These are phyloP conservation scores for Yamagishiella unicocca DNA, from an alignment of 139 green algal species.

Conservation along the genomic window DNA sequence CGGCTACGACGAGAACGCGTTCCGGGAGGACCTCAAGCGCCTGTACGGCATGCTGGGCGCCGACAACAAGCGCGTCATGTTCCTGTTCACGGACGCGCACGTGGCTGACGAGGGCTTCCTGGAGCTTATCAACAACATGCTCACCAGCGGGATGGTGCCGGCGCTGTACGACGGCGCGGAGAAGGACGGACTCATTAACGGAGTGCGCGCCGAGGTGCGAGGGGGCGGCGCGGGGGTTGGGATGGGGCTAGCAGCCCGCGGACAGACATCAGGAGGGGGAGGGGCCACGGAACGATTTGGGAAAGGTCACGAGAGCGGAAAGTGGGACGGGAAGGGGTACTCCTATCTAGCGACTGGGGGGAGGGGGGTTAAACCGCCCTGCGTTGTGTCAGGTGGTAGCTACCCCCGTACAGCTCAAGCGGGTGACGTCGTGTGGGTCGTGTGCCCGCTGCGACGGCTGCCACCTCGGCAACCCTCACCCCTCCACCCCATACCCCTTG, in stretches of 20 bases:
- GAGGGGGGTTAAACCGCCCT: no score
- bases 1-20: conserved; percentile 86
- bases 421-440: no score
- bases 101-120: conserved; percentile 90
- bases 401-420: no score
- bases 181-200: conserved; percentile 79
- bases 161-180: conserved; percentile 87
- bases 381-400: no score
- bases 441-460: no score
- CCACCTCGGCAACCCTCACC: no score
- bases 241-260: background rate
- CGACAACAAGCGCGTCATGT: conserved; percentile 85
- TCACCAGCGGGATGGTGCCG: conserved; percentile 90
- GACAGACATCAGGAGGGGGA: no score
- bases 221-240: background rate
- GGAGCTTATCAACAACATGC: conserved; percentile 94
- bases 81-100: conserved; percentile 90
- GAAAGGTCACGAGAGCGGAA: no score
- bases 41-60: conserved; percentile 82
- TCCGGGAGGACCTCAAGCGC: conserved; percentile 89
- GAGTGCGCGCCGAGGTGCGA: conserved; percentile 61
- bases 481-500: no score
- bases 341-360: no score
- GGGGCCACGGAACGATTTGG: no score
- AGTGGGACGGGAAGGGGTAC: no score